Percentiles rank a stretch among this genome's conserved stretches.
Evolutionary conservation across 2,329 filamentous ascomycete genomes (phyloP).

Genomic region (Chaetomium sp.): DNA sequence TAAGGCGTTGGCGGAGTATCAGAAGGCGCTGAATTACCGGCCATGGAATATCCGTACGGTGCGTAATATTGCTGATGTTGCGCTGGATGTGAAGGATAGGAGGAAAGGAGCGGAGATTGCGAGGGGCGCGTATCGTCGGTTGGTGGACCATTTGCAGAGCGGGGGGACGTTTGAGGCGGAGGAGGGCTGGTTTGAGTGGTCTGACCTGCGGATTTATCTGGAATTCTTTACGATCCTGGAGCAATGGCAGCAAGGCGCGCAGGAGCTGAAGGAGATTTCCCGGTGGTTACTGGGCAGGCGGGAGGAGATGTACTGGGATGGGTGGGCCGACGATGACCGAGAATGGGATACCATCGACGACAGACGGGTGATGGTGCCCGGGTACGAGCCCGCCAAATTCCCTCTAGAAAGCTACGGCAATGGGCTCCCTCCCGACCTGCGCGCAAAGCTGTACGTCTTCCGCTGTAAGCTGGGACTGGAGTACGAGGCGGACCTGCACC

Average conservation of each 20-base stretch:
- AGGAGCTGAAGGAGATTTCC: conserved; percentile 62
- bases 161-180: conserved; percentile 30
- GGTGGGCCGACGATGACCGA: conserved; percentile 64
- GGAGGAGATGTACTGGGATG: conserved; percentile 72
- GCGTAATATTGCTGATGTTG: conserved; percentile 50
- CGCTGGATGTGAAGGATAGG: conserved; percentile 43
- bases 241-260: conserved; percentile 59
- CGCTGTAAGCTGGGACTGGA: conserved; percentile 64
- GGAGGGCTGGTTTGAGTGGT: conserved; percentile 55
- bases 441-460: conserved; percentile 76
- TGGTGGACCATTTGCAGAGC: conserved; percentile 38
- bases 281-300: conserved; percentile 77
- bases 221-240: conserved; percentile 66
- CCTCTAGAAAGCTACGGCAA: conserved; percentile 58
- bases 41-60: conserved; percentile 50
- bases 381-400: conserved; percentile 52
- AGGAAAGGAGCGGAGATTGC: conserved; percentile 37
- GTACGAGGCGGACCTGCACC: conserved; percentile 66
- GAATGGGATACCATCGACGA: conserved; percentile 78
- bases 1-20: conserved; percentile 52
- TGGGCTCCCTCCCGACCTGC: conserved; percentile 72
- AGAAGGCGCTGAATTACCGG: conserved; percentile 44
- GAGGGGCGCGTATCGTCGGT: conserved; percentile 42
- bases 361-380: conserved; percentile 56
- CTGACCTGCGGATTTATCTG: conserved; percentile 76